A percentile compares a stretch with the other conserved stretches of the same genome.
Conservation (phyloP, 805 yeast genomes). For the Blastobotrys terrestris region DNA sequence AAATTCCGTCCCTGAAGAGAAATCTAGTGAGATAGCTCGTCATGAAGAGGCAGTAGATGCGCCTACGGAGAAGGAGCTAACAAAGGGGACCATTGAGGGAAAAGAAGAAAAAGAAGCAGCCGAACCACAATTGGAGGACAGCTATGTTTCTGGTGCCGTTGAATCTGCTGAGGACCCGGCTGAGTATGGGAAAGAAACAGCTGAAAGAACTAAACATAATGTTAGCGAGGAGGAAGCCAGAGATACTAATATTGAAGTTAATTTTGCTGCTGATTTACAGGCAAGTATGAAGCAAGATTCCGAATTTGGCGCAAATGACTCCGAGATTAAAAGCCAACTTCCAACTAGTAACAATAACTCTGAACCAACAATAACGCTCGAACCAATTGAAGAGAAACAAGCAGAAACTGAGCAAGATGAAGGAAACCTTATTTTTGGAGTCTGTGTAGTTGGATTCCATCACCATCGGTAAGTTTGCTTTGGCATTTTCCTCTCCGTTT, state of each 20-base stretch:
- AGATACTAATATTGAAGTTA: neutral
- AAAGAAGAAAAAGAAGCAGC: neutral
- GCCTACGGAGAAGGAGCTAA: too few species aligned
- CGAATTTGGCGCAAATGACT: neutral
- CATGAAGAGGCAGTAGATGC: too few species aligned
- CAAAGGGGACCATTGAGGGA: too few species aligned
- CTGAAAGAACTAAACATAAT: neutral
- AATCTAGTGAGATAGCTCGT: neutral
- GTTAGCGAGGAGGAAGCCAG: neutral
- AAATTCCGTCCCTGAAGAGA: neutral
- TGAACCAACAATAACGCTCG: conserved; percentile 1
- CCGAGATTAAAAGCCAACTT: conserved; percentile 1
- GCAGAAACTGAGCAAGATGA: conserved; percentile 4
- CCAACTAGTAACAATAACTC: neutral
- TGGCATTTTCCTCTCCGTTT: neutral
- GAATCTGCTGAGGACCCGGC: neutral
- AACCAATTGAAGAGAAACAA: conserved; percentile 10
- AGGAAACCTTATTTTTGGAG: conserved; percentile 56
- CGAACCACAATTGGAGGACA: neutral
- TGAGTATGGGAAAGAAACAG: neutral
- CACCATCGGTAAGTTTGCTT: conserved; percentile 39
- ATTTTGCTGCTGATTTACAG: neutral
- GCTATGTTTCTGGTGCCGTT: neutral
- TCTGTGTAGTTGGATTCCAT: conserved; percentile 88
- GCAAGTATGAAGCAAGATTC: conserved; percentile 1